Evolutionary conservation across 176 grass and related monocot genomes (phyloP).

Genomic region (Echinochloa phyllopogon): DNA sequence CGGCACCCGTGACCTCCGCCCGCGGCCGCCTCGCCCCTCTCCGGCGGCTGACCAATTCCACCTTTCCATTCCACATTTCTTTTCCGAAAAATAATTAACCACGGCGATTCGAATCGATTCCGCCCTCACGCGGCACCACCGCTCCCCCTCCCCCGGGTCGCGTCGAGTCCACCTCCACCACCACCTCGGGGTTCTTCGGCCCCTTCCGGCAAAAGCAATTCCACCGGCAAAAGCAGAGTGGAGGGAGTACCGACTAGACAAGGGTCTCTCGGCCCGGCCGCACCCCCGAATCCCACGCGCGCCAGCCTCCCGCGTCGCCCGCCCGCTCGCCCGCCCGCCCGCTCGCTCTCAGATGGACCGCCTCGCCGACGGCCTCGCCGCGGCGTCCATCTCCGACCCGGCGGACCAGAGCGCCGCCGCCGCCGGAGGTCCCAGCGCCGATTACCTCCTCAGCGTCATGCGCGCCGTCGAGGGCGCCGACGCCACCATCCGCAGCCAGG

Average conservation of each 20-base stretch:
- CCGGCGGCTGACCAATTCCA: constrained; percentile 36
- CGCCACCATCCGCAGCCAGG: constrained; percentile 80
- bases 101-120: constrained; percentile 2
- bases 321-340: not conserved
- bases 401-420: constrained; percentile 17
- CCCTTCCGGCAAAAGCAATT: constrained; percentile 22
- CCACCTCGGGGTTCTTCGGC: not conserved
- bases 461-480: constrained; percentile 82
- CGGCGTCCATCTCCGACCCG: constrained; percentile 19
- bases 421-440: not conserved
- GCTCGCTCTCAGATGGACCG: constrained; percentile 30
- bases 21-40: not conserved
- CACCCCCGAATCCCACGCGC: constrained; percentile 1
- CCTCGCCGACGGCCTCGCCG: constrained; percentile 42
- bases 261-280: not conserved
- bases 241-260: not conserved
- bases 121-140: not conserved
- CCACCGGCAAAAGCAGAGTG: not conserved
- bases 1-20: constrained; percentile 3
- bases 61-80: not conserved
- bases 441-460: constrained; percentile 60
- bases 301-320: not conserved
- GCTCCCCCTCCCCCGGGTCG: not conserved
- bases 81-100: not conserved
- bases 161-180: not conserved